Evolutionary conservation across 495 filamentous ascomycete species (phyloP), one percentile per base, ranked within the genome.

Genomic region (Hypoxylon cercidicola): DNA sequence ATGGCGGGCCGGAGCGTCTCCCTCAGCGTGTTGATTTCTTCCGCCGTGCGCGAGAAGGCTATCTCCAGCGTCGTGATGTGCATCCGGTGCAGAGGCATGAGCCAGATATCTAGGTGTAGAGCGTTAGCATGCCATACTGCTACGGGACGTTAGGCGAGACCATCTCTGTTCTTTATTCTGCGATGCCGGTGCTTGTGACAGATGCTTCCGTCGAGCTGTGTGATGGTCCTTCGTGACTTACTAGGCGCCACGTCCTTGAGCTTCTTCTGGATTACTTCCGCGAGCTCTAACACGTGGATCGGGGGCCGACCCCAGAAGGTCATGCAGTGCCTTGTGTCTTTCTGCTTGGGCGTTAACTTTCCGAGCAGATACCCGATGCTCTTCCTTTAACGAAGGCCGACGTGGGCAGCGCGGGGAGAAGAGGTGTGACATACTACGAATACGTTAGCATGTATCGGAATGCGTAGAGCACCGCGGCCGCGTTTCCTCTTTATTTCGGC

Each of bases 41-140:
- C 68, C 0, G 81, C 66, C 0, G 88, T 89, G 12, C 81, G 82
- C 0, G 88, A 91, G 72, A 92, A 90, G 7, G 87, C 84, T 49
- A 97, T 77, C 73, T 99, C 94, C 7, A 97, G 80, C 0, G 88
- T 87, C 0, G 95, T 99, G 74, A 97, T 84, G 77, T 97, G 94
- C 50, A 97, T 88, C 62, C 84, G 80, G 48, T 88, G 77, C 6
- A 79, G 69, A 7, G 93, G 92, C 85, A 94, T 93, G 18, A 93
- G 80, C 94, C 95, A 97, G 21, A 97, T 76, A 55, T 82, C 92
- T 95, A n/a, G n/a, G n/a, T n/a, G 62, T 6, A 20, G 40, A 51
- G 39, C 58, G 51, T 59, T 64, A 60, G 30, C 30, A 43, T 43
- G 9, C 9, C 15, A 6, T 43, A 9, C 40, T n/a, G 13, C 37